Conservation (phyloP, 176 grass and related monocot genomes). For the Eremochloa ophiuroides region DNA sequence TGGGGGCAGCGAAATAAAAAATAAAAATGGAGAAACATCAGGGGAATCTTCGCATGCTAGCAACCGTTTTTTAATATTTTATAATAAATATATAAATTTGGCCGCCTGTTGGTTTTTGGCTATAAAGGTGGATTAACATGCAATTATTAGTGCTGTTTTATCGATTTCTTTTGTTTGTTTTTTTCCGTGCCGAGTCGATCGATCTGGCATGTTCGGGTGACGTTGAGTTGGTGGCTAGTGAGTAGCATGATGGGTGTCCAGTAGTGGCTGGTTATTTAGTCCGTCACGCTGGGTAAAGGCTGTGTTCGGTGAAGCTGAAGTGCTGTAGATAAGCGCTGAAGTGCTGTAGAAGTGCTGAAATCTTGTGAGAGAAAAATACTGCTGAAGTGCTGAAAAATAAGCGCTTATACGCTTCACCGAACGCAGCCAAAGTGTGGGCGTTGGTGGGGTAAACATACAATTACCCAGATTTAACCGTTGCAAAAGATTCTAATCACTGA, state of each 20-base stretch:
- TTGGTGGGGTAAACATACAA: neutral
- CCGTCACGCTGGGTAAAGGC: neutral
- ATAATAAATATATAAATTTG: too few species aligned
- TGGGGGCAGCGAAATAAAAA: neutral
- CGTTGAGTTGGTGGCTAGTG: neutral
- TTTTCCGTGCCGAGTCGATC: neutral
- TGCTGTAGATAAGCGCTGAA: too few species aligned
- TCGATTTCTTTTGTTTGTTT: neutral
- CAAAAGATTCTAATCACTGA: neutral
- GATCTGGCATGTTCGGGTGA: slow-evolving; percentile 29
- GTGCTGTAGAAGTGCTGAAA: too few species aligned
- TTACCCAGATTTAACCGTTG: neutral
- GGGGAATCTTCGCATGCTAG: slow-evolving; percentile 15
- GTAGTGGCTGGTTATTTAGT: neutral
- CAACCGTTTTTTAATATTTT: slow-evolving; percentile 9
- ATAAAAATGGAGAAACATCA: neutral
- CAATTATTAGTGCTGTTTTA: neutral
- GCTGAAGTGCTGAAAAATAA: too few species aligned
- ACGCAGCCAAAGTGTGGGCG: neutral
- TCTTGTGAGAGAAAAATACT: too few species aligned
- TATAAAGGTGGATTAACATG: neutral
- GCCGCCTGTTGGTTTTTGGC: slow-evolving; percentile 5
- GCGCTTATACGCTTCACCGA: too few species aligned
- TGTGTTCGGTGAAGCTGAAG: too few species aligned
- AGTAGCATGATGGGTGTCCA: slow-evolving; percentile 10